Conservation (phyloP, 495 filamentous ascomycete genomes). For the Penicillium soppii region DNA sequence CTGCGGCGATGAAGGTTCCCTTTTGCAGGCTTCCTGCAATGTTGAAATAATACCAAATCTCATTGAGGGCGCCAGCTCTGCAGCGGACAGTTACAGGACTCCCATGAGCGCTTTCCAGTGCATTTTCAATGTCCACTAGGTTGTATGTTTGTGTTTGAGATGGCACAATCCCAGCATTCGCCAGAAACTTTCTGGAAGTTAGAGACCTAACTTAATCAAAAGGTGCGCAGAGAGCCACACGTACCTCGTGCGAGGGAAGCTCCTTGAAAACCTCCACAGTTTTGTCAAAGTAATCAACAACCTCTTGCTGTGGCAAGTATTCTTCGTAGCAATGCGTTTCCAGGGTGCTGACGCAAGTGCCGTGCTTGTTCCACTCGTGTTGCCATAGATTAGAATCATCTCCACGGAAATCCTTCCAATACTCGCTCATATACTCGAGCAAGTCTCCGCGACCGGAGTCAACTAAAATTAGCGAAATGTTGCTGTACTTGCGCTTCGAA, state of each 20-base stretch:
- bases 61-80: conserved; percentile 57
- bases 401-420: conserved; percentile 70
- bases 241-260: conserved; percentile 44
- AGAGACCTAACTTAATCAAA: background rate
- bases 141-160: conserved; percentile 55
- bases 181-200: conserved; percentile 34
- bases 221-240: conserved; percentile 3
- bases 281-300: conserved; percentile 59
- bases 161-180: conserved; percentile 48
- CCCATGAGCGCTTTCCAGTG: conserved; percentile 64
- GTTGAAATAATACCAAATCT: conserved; percentile 86
- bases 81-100: conserved; percentile 70
- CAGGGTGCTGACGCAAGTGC: conserved; percentile 59
- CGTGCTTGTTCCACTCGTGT: conserved; percentile 90
- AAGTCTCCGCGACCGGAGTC: conserved; percentile 60
- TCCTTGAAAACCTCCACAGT: conserved; percentile 51
- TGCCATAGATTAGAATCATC: conserved; percentile 72
- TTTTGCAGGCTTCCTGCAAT: conserved; percentile 73
- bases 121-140: conserved; percentile 57
- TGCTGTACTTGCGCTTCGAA: conserved; percentile 61
- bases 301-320: conserved; percentile 62
- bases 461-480: conserved; percentile 67
- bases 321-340: conserved; percentile 69
- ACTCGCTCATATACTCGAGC: conserved; percentile 71
- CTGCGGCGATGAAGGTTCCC: conserved; percentile 67